phyloP scores from a whole-genome alignment of 2,329 filamentous ascomycete species.

The Podosphaera leucotricha region DNA sequence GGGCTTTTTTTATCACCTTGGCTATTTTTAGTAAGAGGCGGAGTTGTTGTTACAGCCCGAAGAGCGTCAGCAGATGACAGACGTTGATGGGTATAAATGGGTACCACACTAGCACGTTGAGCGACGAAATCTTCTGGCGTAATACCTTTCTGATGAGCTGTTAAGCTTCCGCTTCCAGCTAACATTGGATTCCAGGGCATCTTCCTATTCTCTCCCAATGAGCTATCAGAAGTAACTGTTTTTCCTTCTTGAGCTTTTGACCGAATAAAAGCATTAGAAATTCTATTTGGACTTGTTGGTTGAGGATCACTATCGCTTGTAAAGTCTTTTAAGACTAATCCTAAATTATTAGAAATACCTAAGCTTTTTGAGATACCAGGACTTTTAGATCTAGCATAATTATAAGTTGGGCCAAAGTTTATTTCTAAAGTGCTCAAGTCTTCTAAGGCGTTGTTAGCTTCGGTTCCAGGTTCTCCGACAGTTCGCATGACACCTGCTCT shows the following conservation, averaged over 20 bases:
- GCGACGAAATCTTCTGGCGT: conserved; percentile 68
- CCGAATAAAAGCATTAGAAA: conserved; percentile 14
- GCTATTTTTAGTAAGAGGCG: conserved; percentile 20
- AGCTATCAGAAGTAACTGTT: conserved; percentile 9
- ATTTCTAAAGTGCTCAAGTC: conserved; percentile 32
- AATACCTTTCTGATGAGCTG: conserved; percentile 22
- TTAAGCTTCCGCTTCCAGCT: conserved; percentile 20
- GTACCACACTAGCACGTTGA: conserved; percentile 40
- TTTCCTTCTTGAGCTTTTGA: conserved; percentile 21
- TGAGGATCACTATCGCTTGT: conserved; percentile 3
- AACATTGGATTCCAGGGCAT: conserved; percentile 61
- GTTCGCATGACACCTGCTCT: conserved; percentile 63
- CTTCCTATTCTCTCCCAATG: conserved; percentile 33
- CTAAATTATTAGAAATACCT: conserved; percentile 17
- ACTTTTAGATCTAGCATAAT: conserved; percentile 16
- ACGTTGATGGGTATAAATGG: conserved; percentile 35
- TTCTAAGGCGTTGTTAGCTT: conserved; percentile 19
- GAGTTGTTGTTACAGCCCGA: conserved; percentile 21
- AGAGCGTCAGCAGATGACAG: conserved; percentile 26
- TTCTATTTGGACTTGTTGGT: conserved; percentile 5
- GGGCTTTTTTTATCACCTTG: conserved; percentile 11
- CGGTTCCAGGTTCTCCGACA: conserved; percentile 26
- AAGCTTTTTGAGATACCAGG: conserved; percentile 35
- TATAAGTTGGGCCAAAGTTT: conserved; percentile 69
- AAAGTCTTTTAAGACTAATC: conserved; percentile 30